Conservation (phyloP, 805 yeast species). For the Wickerhamomyces chambardii region DNA sequence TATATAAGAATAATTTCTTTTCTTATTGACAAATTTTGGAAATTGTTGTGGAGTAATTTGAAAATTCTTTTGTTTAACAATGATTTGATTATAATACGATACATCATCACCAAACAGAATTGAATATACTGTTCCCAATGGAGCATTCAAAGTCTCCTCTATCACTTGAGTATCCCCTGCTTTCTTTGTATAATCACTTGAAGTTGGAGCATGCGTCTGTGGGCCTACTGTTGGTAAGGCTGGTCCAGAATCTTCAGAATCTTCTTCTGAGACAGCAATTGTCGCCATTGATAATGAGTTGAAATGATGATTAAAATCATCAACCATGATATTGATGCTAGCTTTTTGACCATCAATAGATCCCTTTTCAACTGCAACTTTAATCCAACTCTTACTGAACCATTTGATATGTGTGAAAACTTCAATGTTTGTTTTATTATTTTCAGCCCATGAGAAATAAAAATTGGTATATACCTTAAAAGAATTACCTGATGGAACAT, state of each 20-base stretch:
- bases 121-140: slow-evolving; percentile 53
- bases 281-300: slow-evolving; percentile 6
- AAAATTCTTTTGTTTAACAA: slow-evolving; percentile 52
- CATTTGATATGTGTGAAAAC: slow-evolving; percentile 55
- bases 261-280: slow-evolving; percentile 9
- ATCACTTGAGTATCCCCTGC: slow-evolving; percentile 42
- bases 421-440: slow-evolving; percentile 41
- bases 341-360: slow-evolving; percentile 66
- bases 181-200: slow-evolving; percentile 30
- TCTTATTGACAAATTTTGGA: slow-evolving; percentile 29
- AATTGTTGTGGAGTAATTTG: slow-evolving; percentile 41
- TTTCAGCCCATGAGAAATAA: slow-evolving; percentile 53
- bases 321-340: slow-evolving; percentile 37
- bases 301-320: slow-evolving; percentile 27
- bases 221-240: slow-evolving; percentile 25
- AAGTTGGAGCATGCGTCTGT: slow-evolving; percentile 35
- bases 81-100: slow-evolving; percentile 32
- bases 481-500: slow-evolving; percentile 72
- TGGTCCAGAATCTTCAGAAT: slow-evolving; percentile 10
- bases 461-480: slow-evolving; percentile 54
- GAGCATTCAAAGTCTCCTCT: slow-evolving; percentile 46
- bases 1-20: slow-evolving; percentile 43
- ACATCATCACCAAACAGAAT: slow-evolving; percentile 56
- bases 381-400: slow-evolving; percentile 74
- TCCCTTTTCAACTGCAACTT: slow-evolving; percentile 67